These are phyloP conservation scores for Backusella westeae DNA, from an alignment of 192 early-diverging fungal species.

Conservation along the genomic window DNA sequence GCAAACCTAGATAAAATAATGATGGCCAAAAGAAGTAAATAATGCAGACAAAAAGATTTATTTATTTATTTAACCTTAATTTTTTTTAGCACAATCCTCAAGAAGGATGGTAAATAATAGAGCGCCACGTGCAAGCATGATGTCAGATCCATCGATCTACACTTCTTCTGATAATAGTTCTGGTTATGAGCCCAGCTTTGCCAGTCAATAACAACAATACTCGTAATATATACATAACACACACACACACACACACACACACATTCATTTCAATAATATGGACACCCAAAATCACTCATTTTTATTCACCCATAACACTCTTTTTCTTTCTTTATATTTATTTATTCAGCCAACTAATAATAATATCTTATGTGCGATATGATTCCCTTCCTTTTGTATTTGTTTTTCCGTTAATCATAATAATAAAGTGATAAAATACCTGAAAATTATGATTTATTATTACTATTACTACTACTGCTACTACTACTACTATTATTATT, in stretches of 20 bases:
- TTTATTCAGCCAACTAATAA: neutral
- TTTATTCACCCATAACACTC: neutral
- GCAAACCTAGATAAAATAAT: conserved; percentile 8
- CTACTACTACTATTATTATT: neutral
- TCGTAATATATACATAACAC: neutral
- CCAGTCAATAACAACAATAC: neutral
- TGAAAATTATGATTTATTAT: neutral
- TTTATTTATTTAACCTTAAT: neutral
- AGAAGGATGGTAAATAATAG: conserved; percentile 5
- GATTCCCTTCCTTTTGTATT: neutral
- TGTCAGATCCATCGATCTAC: neutral
- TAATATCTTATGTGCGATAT: neutral
- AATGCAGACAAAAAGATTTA: neutral
- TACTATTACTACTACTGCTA: neutral
- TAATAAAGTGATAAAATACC: neutral
- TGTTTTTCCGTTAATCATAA: neutral
- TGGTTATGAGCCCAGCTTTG: neutral
- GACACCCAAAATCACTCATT: neutral
- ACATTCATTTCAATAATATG: neutral
- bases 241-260: too few relatives aligned
- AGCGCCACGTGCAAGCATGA: neutral
- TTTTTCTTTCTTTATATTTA: neutral
- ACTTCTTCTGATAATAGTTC: neutral
- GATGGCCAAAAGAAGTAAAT: conserved; percentile 1
- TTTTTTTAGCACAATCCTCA: neutral